These are phyloP conservation scores for Rhodotorula taiwanensis DNA, from an alignment of 768 basidiomycete species.

Conservation along the genomic window DNA sequence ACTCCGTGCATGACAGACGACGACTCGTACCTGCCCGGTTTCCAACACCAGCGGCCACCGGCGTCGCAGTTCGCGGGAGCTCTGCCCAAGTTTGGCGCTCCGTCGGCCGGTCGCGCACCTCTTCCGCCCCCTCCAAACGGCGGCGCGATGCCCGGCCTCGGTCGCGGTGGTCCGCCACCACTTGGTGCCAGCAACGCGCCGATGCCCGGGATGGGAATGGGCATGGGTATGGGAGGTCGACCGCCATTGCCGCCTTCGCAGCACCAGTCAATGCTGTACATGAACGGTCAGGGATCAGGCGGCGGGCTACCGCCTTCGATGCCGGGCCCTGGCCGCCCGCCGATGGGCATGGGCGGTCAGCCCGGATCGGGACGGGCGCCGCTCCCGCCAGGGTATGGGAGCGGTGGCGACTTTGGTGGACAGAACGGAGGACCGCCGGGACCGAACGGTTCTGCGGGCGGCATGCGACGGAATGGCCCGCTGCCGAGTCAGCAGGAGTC, in stretches of 20 bases:
- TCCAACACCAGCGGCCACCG: slow-evolving; percentile 23
- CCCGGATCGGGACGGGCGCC: background rate
- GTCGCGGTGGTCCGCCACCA: background rate
- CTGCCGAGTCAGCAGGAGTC: slow-evolving; percentile 55
- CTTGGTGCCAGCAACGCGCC: background rate
- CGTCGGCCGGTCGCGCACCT: background rate
- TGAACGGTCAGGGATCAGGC: too few species aligned
- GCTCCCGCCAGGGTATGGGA: background rate
- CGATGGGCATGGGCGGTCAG: background rate
- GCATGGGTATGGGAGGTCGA: background rate
- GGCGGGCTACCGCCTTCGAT: background rate
- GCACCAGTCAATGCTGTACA: background rate
- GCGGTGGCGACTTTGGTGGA: too few species aligned
- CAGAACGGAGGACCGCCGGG: background rate
- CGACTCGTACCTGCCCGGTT: slow-evolving; percentile 30
- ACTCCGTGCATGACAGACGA: slow-evolving; percentile 34
- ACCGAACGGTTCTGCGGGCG: slow-evolving; percentile 12
- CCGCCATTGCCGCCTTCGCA: background rate
- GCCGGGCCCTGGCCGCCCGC: slow-evolving; percentile 1
- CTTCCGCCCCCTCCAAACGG: slow-evolving; percentile 40
- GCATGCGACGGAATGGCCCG: slow-evolving; percentile 44
- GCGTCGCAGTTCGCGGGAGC: background rate
- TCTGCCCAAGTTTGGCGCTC: background rate
- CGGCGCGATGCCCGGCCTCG: background rate
- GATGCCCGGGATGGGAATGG: background rate